These are phyloP conservation scores for Trichocladium uniseriatum DNA, from an alignment of 495 filamentous ascomycete species.

Conservation along the genomic window DNA sequence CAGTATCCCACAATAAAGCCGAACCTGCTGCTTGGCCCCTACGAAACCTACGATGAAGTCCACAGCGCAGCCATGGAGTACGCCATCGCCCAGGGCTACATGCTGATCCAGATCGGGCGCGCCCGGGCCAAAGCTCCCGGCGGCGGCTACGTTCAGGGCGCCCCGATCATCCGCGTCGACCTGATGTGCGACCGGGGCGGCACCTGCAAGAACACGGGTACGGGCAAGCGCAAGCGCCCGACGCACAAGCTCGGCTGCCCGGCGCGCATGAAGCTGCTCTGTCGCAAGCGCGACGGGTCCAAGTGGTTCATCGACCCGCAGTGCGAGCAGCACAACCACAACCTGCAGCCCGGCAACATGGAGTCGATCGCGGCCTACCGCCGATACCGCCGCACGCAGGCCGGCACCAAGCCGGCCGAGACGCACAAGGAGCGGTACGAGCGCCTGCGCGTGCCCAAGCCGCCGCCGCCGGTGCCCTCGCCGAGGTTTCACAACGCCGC, in stretches of 20 bases:
- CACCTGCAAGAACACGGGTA: constrained; percentile 20
- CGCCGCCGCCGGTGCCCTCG: constrained; percentile 11
- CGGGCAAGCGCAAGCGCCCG: constrained; percentile 17
- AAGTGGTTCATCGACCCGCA: constrained; percentile 26
- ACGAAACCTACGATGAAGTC: constrained; percentile 16
- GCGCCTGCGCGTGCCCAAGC: constrained; percentile 3
- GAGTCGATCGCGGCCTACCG: constrained; percentile 20
- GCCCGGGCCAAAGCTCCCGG: constrained; percentile 10
- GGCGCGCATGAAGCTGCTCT: constrained; percentile 19
- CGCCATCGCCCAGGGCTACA: constrained; percentile 23
- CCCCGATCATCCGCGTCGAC: constrained; percentile 19
- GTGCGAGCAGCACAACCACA: constrained; percentile 26
- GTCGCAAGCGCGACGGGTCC: constrained; percentile 16
- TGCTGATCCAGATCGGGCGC: constrained; percentile 16
- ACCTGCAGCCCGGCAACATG: constrained; percentile 19
- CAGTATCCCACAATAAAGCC: constrained; percentile 16
- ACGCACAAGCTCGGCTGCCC: constrained; percentile 23
- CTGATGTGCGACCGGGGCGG: constrained; percentile 22
- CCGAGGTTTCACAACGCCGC: constrained; percentile 17
- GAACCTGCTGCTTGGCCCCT: constrained; percentile 20
- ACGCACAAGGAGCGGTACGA: constrained; percentile 15
- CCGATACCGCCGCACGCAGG: constrained; percentile 18
- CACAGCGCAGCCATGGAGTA: constrained; percentile 17
- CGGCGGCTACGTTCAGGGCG: constrained; percentile 7
- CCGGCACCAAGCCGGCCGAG: constrained; percentile 10